Conservation (phyloP, 2,329 filamentous ascomycete species). For the Lachnellula cervina region DNA sequence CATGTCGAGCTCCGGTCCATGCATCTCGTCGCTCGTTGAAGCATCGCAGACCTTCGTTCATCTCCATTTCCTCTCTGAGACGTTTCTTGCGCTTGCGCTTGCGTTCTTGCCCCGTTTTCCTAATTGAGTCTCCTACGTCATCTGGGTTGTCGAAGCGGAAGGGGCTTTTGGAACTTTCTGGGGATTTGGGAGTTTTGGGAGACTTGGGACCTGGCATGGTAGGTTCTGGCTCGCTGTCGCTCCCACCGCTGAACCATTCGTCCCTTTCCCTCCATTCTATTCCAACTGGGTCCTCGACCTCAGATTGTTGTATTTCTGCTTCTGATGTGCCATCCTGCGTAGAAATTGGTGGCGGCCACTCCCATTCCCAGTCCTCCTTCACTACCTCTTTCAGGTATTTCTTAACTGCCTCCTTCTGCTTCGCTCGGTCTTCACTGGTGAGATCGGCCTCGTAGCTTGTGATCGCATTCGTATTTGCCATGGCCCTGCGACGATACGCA, state of each 20-base stretch:
- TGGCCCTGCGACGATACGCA: conserved; percentile 22
- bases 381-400: conserved; percentile 50
- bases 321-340: conserved; percentile 1
- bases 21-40: conserved; percentile 73
- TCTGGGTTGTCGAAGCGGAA: conserved; percentile 39
- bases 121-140: conserved; percentile 30
- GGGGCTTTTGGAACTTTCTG: conserved; percentile 19
- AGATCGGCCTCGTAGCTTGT: conserved; percentile 54
- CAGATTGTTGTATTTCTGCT: not conserved
- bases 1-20: conserved; percentile 74
- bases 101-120: conserved; percentile 18
- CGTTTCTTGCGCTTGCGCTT: conserved; percentile 44
- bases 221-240: conserved; percentile 20
- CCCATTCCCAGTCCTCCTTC: conserved; percentile 56
- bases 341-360: conserved; percentile 43
- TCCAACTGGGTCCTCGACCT: conserved; percentile 1
- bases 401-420: conserved; percentile 59
- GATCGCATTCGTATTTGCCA: conserved; percentile 32
- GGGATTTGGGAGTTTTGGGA: conserved; percentile 5
- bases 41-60: conserved; percentile 78
- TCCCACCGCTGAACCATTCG: conserved; percentile 30
- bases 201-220: conserved; percentile 7
- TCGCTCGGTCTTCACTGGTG: conserved; percentile 55
- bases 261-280: conserved; percentile 29
- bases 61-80: conserved; percentile 60